A percentile compares a stretch with the other conserved stretches of the same genome.
phyloP scores from a whole-genome alignment of 352 stramenopile genomes.

The Pythium dissotocum region DNA sequence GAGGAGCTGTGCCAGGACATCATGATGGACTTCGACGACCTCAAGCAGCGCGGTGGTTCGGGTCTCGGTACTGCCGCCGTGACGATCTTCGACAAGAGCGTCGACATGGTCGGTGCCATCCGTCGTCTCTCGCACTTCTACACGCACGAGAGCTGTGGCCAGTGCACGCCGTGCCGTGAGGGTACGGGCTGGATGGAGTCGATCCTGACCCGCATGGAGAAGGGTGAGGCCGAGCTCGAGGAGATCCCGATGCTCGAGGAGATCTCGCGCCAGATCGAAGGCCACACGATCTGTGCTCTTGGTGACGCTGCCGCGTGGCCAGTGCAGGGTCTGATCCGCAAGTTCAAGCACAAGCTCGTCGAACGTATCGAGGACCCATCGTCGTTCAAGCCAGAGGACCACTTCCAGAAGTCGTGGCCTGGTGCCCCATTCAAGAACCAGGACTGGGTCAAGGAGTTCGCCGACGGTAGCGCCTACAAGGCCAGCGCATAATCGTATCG shows the following conservation, averaged over 20 bases:
- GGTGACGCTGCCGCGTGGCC: constrained; percentile 99
- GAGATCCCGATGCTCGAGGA: constrained; percentile 99
- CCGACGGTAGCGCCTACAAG: constrained; percentile 91
- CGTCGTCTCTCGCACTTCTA: constrained; percentile 99
- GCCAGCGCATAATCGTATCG: constrained; percentile 45
- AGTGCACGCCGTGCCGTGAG: constrained; percentile 99
- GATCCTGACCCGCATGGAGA: constrained; percentile 98
- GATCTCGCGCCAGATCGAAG: constrained; percentile 99
- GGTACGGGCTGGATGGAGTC: constrained; percentile 97
- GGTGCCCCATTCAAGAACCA: constrained; percentile 95
- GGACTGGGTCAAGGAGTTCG: constrained; percentile 94
- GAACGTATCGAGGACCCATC: constrained; percentile 96
- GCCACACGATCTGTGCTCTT: constrained; percentile 99
- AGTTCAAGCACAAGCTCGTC: constrained; percentile 99
- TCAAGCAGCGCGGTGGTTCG: constrained; percentile 93
- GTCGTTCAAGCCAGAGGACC: constrained; percentile 93
- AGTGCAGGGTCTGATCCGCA: constrained; percentile 98
- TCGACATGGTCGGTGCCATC: constrained; percentile 99
- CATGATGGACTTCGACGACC: constrained; percentile 99
- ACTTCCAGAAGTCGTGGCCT: constrained; percentile 95
- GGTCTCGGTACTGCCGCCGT: constrained; percentile 98
- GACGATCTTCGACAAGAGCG: constrained; percentile 99
- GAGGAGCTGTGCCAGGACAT: constrained; percentile 94
- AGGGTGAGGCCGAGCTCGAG: constrained; percentile 95
- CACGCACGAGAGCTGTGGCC: constrained; percentile 99